phyloP scores from a whole-genome alignment of 176 grass and related monocot genomes.

The Chrysopogon serrulatus region DNA sequence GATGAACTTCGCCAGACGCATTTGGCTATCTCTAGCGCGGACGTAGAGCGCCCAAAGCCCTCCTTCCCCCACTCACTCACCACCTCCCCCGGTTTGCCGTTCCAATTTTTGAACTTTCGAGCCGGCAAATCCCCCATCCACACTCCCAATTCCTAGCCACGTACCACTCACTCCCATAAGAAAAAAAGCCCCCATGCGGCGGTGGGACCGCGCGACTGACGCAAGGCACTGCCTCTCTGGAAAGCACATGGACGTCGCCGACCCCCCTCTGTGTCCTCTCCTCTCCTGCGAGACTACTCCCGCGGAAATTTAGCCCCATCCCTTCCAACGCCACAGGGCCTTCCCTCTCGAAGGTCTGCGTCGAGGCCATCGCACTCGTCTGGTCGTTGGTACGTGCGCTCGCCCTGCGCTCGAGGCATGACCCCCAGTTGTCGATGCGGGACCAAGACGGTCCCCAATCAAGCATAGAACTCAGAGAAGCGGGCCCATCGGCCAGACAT shows the following conservation, averaged over 20 bases:
- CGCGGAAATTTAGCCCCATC: slow-evolving; percentile 29
- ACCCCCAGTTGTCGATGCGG: too few species aligned
- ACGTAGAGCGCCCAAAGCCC: too few species aligned
- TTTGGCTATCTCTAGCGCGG: too few species aligned
- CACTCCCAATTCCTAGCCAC: not conserved
- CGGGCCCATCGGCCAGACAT: too few species aligned
- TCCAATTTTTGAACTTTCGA: slow-evolving; percentile 23
- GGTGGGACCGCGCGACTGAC: not conserved
- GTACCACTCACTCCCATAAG: not conserved
- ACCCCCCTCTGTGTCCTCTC: slow-evolving; percentile 16
- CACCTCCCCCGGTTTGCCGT: not conserved
- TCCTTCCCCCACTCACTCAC: too few species aligned
- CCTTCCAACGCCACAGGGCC: not conserved
- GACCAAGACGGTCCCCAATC: too few species aligned
- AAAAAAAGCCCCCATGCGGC: not conserved
- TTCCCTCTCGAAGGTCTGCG: slow-evolving; percentile 26
- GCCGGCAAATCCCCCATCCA: not conserved
- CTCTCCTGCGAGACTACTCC: slow-evolving; percentile 30
- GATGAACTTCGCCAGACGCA: too few species aligned
- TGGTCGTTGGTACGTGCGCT: slow-evolving; percentile 7
- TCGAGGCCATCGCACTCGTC: not conserved
- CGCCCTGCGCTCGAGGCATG: not conserved
- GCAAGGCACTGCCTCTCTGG: not conserved
- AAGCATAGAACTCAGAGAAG: too few species aligned
- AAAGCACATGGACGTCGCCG: not conserved